Evolutionary conservation across 495 filamentous ascomycete genomes (phyloP), one percentile per base, ranked within the genome.

Genomic region (Tetracladium marchalianum): DNA sequence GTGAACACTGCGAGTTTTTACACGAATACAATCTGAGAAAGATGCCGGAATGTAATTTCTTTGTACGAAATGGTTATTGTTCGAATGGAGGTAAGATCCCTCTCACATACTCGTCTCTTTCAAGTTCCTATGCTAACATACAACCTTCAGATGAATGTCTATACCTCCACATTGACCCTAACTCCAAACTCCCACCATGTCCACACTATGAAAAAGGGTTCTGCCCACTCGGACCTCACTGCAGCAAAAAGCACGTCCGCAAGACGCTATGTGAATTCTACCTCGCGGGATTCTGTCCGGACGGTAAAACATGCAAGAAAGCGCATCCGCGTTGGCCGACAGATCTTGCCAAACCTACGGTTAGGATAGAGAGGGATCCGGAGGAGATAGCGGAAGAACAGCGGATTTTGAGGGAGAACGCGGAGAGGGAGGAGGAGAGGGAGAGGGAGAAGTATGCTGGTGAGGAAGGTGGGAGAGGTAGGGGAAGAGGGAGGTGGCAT

Each of bases 11-110:
- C 76, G 92, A 96, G 67, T 98, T 95, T 60, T 71, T 95, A 47
- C 92, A 98, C 69, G 90, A 95, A 68, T 98, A 93, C 73, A 96
- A 98, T 72, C 77, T 98, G 54, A 82, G 92, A 40, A 86, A 89
- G 66, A 93, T 95, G 90, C 87, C 90, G 39, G 92, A 96, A 66
- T 98, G 92, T 69, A 92, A 88, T 59, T 88, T 87, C 57, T 92
- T 87, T 55, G 78, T 85, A 12, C 81, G 87, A 49, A 85, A 88
- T 59, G 87, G 85, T 46, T 95, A 90, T 66, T 98, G 92, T 66
- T 83, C 82, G 56, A 94, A 95, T 64, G 89, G 90, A 54, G 55
- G 55, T 58, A 52, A 18, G 47, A 41, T 10, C 12, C 9, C 24
- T 11, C 12, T n/a, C n/a, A n/a, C n/a, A n/a, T n/a, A n/a, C 12